A percentile compares a stretch with the other conserved stretches of the same genome.
These are phyloP conservation scores for Candida peoriensis DNA, from an alignment of 805 yeast species.

Conservation along the genomic window DNA sequence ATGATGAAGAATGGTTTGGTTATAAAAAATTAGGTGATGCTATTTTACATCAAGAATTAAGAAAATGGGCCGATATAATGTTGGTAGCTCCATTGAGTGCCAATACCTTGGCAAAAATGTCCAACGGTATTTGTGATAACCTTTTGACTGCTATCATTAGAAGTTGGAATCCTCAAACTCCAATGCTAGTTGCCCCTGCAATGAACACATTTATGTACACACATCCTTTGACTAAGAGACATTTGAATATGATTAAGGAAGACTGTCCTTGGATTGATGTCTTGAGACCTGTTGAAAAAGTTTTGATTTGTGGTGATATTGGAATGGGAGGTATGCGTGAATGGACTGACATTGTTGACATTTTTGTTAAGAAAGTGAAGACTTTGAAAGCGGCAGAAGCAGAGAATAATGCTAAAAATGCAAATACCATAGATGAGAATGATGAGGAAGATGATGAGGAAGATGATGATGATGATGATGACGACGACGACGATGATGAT, in stretches of 20 bases:
- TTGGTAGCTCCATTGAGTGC: slow-evolving; percentile 77
- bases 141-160: slow-evolving; percentile 67
- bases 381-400: slow-evolving; percentile 9
- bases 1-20: slow-evolving; percentile 70
- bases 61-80: slow-evolving; percentile 82
- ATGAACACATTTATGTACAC: slow-evolving; percentile 85
- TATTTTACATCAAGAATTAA: slow-evolving; percentile 68
- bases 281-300: slow-evolving; percentile 76
- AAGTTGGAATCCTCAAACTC: slow-evolving; percentile 74
- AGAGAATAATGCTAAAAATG: slow-evolving; percentile 32
- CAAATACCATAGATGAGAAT: slow-evolving; percentile 40
- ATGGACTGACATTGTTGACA: slow-evolving; percentile 76
- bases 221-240: slow-evolving; percentile 73
- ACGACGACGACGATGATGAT: slow-evolving; percentile 7
- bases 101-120: slow-evolving; percentile 68
- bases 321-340: slow-evolving; percentile 94
- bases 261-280: slow-evolving; percentile 74
- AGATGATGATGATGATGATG: slow-evolving; percentile 7
- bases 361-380: slow-evolving; percentile 31
- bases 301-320: slow-evolving; percentile 75
- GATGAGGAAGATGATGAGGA: slow-evolving; percentile 27
- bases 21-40: slow-evolving; percentile 59
- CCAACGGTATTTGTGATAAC: slow-evolving; percentile 76
- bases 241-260: slow-evolving; percentile 54
- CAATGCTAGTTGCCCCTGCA: slow-evolving; percentile 74